Base-by-base conservation (phyloP, 2,329 filamentous ascomycete species). In the Eutypa lata region DNA sequence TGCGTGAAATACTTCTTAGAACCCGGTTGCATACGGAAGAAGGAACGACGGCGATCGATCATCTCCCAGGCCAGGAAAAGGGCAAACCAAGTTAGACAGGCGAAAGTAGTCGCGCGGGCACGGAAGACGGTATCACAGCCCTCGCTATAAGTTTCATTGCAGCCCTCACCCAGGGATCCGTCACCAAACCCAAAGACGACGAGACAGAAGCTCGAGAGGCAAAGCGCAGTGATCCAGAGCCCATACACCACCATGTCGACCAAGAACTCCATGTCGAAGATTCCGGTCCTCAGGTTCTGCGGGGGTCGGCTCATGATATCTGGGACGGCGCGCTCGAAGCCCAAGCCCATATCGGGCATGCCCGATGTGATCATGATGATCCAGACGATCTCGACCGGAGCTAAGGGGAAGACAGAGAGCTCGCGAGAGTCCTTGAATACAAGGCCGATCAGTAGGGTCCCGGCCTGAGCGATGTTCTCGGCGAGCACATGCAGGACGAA, bases 51-150 rank as follows among this genome's bases (percentile, higher is more conserved):
- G 71, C 87, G 80, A 62, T 89, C 79, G 54, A 90, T 78, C 80
- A 90, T 87, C 68, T 91, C 87, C 88, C 88, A 91, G 0, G 89
- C 88, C 5, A 90, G 76, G 73, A 91, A 89, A 18, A 91, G 78
- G 0, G 87, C 86, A 60, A 87, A 87, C 87, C 88, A 91, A 0
- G 87, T 91, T 49, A 91, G 76, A 59, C 82, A 88, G 31, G 85
- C 86, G 64, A 91, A 91, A 4, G 84, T 87, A 0, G 88, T 89
- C 1, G 86, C 86, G 14, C 88, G 83, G 0, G 87, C 88, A 18
- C 84, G 83, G 76, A 87, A 90, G 7, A 89, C 84, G 0, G 77
- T 77, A 26, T 84, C 78, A 65, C 87, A 90, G 6, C 68, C 65
- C 0, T 73, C 64, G 43, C 68, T 74, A 66, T 84, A 84, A 11